phyloP scores from a whole-genome alignment of 306 rosid genomes.

The Trichosanthes truncata region DNA sequence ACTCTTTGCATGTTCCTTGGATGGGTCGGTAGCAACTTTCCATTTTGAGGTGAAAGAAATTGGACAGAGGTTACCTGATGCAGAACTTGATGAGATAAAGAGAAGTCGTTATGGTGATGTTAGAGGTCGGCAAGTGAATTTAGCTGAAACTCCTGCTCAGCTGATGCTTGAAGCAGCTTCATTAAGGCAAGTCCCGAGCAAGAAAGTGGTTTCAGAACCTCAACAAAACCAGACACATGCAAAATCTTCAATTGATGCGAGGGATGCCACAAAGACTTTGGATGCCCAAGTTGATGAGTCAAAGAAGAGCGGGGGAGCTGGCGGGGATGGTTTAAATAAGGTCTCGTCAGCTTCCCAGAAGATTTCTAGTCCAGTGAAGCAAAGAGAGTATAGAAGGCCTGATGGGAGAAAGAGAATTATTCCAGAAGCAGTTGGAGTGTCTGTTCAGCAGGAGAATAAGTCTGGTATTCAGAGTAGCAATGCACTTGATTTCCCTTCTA shows the following conservation, averaged over 20 bases:
- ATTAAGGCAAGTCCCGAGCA: conserved; percentile 53
- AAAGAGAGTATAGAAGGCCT: conserved; percentile 92
- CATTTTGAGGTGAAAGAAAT: conserved; percentile 88
- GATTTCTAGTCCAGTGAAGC: conserved; percentile 83
- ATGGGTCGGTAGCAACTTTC: conserved; percentile 82
- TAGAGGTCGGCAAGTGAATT: conserved; percentile 70
- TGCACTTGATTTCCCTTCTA: conserved; percentile 51
- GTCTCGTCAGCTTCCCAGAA: conserved; percentile 39
- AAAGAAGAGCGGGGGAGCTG: conserved; percentile 46
- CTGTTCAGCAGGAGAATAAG: conserved; percentile 59
- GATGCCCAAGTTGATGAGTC: conserved; percentile 49
- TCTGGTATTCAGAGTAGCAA: conserved; percentile 44
- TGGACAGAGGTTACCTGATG: conserved; percentile 70
- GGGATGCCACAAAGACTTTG: conserved; percentile 32
- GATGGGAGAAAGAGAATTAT: conserved; percentile 96
- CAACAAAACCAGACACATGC: conserved; percentile 44
- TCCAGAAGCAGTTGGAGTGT: conserved; percentile 95
- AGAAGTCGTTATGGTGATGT: conserved; percentile 90
- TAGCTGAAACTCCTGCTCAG: conserved; percentile 94
- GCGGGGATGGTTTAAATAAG: conserved; percentile 46
- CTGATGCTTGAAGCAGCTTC: conserved; percentile 91
- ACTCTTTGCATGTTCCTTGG: conserved; percentile 95
- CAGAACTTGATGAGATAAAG: conserved; percentile 84
- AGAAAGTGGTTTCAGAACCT: conserved; percentile 48
- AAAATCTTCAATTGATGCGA: conserved; percentile 38